phyloP scores from a whole-genome alignment of 371 early-diverging fungal genomes.

The Mucor saturninus region DNA sequence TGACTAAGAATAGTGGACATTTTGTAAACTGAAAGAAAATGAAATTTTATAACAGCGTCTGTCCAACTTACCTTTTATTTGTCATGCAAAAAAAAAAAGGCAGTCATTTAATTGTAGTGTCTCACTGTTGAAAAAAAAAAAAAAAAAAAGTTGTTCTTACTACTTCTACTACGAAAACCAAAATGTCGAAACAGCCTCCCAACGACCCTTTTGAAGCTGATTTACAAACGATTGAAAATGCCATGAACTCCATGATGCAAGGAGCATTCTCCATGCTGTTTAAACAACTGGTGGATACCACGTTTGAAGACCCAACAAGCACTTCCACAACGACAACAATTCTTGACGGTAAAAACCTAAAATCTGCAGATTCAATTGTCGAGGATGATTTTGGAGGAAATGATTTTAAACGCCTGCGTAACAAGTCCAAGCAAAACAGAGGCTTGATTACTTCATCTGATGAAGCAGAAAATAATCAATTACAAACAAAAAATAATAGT shows the following conservation, averaged over 20 bases:
- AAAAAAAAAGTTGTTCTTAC: no score
- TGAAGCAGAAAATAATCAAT: no score
- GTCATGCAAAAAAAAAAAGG: no score
- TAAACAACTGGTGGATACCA: constrained; percentile 25
- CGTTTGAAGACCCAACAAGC: constrained; percentile 17
- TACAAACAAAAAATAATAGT: constrained; percentile 3
- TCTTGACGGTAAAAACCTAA: constrained; percentile 18
- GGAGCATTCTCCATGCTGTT: constrained; percentile 38
- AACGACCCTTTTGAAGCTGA: constrained; percentile 28
- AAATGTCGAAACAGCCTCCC: constrained; percentile 21
- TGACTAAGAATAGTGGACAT: constrained; percentile 12
- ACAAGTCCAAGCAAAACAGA: constrained; percentile 34
- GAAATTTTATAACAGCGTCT: background rate
- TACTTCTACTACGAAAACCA: constrained; percentile 5
- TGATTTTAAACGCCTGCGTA: constrained; percentile 42
- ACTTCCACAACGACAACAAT: constrained; percentile 8
- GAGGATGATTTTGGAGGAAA: constrained; percentile 37
- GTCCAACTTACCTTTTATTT: no score
- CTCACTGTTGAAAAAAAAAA: no score
- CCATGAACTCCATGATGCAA: constrained; percentile 44
- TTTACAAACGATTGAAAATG: constrained; percentile 39
- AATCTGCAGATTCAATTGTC: background rate
- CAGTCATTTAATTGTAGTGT: no score
- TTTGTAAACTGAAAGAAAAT: background rate
- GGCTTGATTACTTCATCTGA: background rate